Base-by-base conservation (phyloP, 768 basidiomycete genomes). In the Suillus subaureus region DNA sequence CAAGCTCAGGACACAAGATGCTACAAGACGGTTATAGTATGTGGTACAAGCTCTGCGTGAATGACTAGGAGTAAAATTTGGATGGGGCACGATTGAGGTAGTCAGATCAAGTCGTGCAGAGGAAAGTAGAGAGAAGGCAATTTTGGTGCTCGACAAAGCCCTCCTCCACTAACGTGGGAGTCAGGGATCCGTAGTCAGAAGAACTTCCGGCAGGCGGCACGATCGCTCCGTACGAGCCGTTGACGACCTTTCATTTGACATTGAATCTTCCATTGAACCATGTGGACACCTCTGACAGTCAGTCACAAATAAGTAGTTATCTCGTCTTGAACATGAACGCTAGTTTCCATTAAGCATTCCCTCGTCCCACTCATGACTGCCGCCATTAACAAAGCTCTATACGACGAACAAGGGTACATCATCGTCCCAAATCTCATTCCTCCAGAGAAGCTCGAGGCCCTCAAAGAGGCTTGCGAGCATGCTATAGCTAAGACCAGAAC, bases 321-420 rank as follows among this genome's bases (percentile, higher is more conserved):
- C 61, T 70, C 49, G 55, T 55, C 3, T 58, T 15, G 55, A 56
- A 37, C 11, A 4, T 15, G 55, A 37, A 23, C 6, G 16, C 26
- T 12, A 40, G 26, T 40, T 58, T 18, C 26, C 5, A 7, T 58
- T 18, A 18, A 26, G 11, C 16, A 33, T 39, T 47, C 26, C 33
- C 28, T 31, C 18, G 39, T 21, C 12, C 5, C 13, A 4, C 7
- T 16, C n/a, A 37, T 49, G 43, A 28, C 47, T n/a, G 37, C 33
- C 26, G n/a, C 61, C 11, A 51, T 74, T 45, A 58, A 83, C 63
- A 90, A 86, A 72, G 69, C 73, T 11, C 73, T 72, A 7, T 92
- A 91, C 79, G 84, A 90, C 58, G 72, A 79, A 15, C 80, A 89
- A 63, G 92, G 92, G 28, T 93, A 83, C 72, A 87, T 91, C 33